A percentile compares a stretch with the other conserved stretches of the same genome.
phyloP scores from a whole-genome alignment of 1,284 basidiomycete genomes.

The Leccinum fallax region DNA sequence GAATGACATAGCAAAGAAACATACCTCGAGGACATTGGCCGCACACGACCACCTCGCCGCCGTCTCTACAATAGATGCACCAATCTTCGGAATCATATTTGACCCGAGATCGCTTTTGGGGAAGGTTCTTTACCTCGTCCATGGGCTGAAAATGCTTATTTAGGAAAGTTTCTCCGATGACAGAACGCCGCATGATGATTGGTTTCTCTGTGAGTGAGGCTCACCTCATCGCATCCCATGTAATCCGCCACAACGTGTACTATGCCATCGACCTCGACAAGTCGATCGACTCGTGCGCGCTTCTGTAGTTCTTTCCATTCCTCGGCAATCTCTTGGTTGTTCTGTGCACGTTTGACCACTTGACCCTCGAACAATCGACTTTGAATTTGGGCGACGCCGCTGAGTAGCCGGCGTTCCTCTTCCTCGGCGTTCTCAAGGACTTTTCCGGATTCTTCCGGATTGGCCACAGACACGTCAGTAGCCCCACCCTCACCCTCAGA shows the following conservation, averaged over 20 bases:
- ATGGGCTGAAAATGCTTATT: slow-evolving; percentile 21
- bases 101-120: slow-evolving; percentile 34
- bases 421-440: slow-evolving; percentile 52
- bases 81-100: slow-evolving; percentile 54
- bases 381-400: slow-evolving; percentile 57
- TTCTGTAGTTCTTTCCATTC: slow-evolving; percentile 52
- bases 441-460: slow-evolving; percentile 31
- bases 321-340: slow-evolving; percentile 44
- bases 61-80: slow-evolving; percentile 60
- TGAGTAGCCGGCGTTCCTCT: slow-evolving; percentile 53
- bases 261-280: slow-evolving; percentile 48
- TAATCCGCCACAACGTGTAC: slow-evolving; percentile 41
- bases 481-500: slow-evolving; percentile 18
- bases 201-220: slow-evolving; percentile 1
- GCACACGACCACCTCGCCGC: slow-evolving; percentile 55
- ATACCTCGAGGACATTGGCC: slow-evolving; percentile 53
- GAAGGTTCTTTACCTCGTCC: slow-evolving; percentile 3
- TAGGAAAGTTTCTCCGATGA: background rate
- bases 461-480: slow-evolving; percentile 15
- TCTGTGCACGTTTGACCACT: slow-evolving; percentile 39
- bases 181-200: background rate
- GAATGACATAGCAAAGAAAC: slow-evolving; percentile 4
- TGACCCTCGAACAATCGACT: slow-evolving; percentile 61
- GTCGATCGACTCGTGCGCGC: slow-evolving; percentile 42
- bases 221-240: slow-evolving; percentile 36